phyloP scores from a whole-genome alignment of 129 eudicot genomes.

The Ambrosia artemisiifolia region DNA sequence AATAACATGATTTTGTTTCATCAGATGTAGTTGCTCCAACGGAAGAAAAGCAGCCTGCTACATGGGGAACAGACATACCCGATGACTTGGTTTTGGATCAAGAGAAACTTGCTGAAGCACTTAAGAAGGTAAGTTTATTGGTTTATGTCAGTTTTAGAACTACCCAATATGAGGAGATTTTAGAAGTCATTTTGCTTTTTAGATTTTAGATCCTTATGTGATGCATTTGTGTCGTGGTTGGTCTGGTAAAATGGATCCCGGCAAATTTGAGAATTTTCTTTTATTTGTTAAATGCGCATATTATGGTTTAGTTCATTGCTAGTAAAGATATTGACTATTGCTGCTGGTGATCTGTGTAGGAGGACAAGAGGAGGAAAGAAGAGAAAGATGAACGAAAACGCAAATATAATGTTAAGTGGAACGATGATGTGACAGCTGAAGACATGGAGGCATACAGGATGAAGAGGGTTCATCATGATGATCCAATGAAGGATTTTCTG shows the following conservation, averaged over 20 bases:
- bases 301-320: background rate
- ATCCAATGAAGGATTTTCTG: constrained; percentile 78
- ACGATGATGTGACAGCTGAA: constrained; percentile 66
- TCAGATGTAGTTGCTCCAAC: constrained; percentile 39
- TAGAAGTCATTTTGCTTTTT: background rate
- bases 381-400: constrained; percentile 83
- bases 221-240: background rate
- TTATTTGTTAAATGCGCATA: background rate
- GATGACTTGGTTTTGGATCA: constrained; percentile 76
- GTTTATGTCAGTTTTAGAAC: background rate
- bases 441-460: constrained; percentile 87
- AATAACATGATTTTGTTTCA: constrained; percentile 1
- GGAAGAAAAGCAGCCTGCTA: constrained; percentile 65
- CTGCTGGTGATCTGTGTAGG: constrained; percentile 30
- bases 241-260: background rate
- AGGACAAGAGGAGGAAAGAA: constrained; percentile 67
- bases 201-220: background rate
- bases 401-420: constrained; percentile 73
- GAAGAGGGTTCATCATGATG: constrained; percentile 66
- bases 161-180: background rate
- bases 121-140: constrained; percentile 51
- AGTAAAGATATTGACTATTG: background rate
- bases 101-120: constrained; percentile 57
- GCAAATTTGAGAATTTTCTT: background rate
- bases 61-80: constrained; percentile 89